These are phyloP conservation scores for Vitis cinerea DNA, from an alignment of 164 flowering plant genomes.

Conservation along the genomic window DNA sequence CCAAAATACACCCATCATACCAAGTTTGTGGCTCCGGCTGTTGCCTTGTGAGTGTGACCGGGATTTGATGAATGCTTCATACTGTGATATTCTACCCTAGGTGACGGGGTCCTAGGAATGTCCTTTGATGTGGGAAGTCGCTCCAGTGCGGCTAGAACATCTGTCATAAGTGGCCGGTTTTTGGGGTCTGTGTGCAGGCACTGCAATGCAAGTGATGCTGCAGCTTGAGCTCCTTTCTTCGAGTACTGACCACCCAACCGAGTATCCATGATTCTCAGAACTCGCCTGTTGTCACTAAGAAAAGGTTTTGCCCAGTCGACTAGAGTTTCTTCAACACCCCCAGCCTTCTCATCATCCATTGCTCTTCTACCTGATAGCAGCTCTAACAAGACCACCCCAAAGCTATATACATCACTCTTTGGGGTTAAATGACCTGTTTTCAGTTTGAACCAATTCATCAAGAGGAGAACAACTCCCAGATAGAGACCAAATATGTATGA, in stretches of 20 bases:
- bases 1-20: too few relatives aligned
- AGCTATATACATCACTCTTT: conserved; percentile 90
- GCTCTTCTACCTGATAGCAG: conserved; percentile 70
- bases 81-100: conserved; percentile 14
- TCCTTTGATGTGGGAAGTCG: conserved; percentile 35
- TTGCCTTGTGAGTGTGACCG: conserved; percentile 10
- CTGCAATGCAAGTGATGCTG: conserved; percentile 62
- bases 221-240: conserved; percentile 68
- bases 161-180: conserved; percentile 64
- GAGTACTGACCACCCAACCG: conserved; percentile 82
- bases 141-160: conserved; percentile 50
- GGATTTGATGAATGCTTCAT: conserved; percentile 11
- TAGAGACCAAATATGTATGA: too few relatives aligned
- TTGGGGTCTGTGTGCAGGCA: conserved; percentile 67
- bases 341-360: conserved; percentile 49
- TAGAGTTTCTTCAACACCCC: conserved; percentile 47
- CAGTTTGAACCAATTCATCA: not conserved
- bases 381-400: conserved; percentile 81
- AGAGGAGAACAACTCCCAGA: not conserved
- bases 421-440: conserved; percentile 73
- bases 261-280: conserved; percentile 82
- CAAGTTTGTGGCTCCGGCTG: too few relatives aligned
- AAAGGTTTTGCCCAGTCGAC: conserved; percentile 92
- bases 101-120: conserved; percentile 21
- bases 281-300: conserved; percentile 49